A percentile compares a stretch with the other conserved stretches of the same genome.
Evolutionary conservation across 1,284 basidiomycete genomes (phyloP).

Genomic region (Ceratobasidium papillatum): DNA sequence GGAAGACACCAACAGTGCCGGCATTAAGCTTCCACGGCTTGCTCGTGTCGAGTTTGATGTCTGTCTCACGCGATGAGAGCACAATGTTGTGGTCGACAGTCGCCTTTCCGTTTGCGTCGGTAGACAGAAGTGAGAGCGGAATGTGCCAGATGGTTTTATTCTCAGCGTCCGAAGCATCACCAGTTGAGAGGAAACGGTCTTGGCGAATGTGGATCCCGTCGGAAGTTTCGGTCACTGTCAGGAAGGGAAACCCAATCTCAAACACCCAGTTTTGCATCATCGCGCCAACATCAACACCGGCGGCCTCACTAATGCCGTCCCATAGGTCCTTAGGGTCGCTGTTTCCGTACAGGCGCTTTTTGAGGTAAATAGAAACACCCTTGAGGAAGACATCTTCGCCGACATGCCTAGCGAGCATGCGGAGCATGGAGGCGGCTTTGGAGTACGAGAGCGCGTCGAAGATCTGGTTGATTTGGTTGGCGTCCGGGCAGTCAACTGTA

Average conservation of each 20-base stretch:
- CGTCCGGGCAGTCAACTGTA: conserved; percentile 82
- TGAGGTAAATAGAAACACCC: conserved; percentile 92
- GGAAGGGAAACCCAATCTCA: conserved; percentile 85
- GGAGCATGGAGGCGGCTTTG: conserved; percentile 86
- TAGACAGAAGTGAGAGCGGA: conserved; percentile 80
- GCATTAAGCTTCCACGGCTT: conserved; percentile 89
- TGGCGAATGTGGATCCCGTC: conserved; percentile 82
- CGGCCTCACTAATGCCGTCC: conserved; percentile 84
- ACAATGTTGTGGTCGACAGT: conserved; percentile 71
- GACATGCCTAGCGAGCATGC: conserved; percentile 90
- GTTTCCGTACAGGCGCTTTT: conserved; percentile 85
- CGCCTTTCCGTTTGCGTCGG: conserved; percentile 66
- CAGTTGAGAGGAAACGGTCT: conserved; percentile 92
- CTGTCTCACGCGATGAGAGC: conserved; percentile 74
- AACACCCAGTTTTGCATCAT: conserved; percentile 95
- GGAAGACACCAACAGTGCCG: conserved; percentile 89
- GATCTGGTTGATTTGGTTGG: conserved; percentile 81
- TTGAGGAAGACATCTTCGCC: conserved; percentile 89
- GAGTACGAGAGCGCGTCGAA: conserved; percentile 88
- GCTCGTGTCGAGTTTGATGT: conserved; percentile 72
- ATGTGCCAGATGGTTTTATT: conserved; percentile 93
- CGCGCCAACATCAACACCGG: conserved; percentile 77
- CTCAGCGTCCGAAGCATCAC: conserved; percentile 79
- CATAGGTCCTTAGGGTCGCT: conserved; percentile 90
- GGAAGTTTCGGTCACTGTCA: conserved; percentile 82